Conservation (phyloP, 768 basidiomycete genomes). For the Lentinula lateritia region DNA sequence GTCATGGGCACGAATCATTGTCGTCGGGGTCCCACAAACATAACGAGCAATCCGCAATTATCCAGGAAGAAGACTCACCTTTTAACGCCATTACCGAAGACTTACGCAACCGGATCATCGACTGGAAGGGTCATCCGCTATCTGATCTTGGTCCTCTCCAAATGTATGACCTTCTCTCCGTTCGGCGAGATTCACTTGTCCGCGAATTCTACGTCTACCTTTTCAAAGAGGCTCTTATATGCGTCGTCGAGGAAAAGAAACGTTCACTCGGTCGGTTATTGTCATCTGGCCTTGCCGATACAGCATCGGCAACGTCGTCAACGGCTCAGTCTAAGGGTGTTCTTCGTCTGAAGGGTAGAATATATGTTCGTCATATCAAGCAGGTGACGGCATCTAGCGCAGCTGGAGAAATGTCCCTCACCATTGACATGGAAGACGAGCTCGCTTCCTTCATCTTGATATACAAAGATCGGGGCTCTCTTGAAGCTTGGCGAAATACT, state of each 20-base stretch:
- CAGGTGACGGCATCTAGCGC: slow-evolving; percentile 78
- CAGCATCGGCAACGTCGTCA: slow-evolving; percentile 32
- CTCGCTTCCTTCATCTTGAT: slow-evolving; percentile 94
- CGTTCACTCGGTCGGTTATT: slow-evolving; percentile 72
- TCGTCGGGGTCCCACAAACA: slow-evolving; percentile 14
- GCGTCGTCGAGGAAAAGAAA: slow-evolving; percentile 96
- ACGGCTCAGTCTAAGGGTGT: slow-evolving; percentile 54
- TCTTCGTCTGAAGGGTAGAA: slow-evolving; percentile 88
- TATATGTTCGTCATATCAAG: slow-evolving; percentile 93
- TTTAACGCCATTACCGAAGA: slow-evolving; percentile 86
- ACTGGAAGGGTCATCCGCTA: slow-evolving; percentile 95
- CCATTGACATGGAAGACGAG: slow-evolving; percentile 98
- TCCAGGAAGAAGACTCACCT: slow-evolving; percentile 64
- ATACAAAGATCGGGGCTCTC: slow-evolving; percentile 84
- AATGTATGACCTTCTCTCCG: slow-evolving; percentile 88
- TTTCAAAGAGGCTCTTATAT: slow-evolving; percentile 96
- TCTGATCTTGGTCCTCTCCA: slow-evolving; percentile 83
- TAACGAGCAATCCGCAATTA: slow-evolving; percentile 23
- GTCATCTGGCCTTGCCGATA: slow-evolving; percentile 52
- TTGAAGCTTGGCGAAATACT: slow-evolving; percentile 85
- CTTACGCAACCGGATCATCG: slow-evolving; percentile 82
- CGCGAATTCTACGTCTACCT: slow-evolving; percentile 96
- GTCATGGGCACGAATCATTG: slow-evolving; percentile 21
- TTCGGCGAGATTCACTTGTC: slow-evolving; percentile 83
- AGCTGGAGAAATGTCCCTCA: slow-evolving; percentile 83